These are phyloP conservation scores for Dothideomycetidae sp. DNA, from an alignment of 2,329 filamentous ascomycete genomes.

Conservation along the genomic window DNA sequence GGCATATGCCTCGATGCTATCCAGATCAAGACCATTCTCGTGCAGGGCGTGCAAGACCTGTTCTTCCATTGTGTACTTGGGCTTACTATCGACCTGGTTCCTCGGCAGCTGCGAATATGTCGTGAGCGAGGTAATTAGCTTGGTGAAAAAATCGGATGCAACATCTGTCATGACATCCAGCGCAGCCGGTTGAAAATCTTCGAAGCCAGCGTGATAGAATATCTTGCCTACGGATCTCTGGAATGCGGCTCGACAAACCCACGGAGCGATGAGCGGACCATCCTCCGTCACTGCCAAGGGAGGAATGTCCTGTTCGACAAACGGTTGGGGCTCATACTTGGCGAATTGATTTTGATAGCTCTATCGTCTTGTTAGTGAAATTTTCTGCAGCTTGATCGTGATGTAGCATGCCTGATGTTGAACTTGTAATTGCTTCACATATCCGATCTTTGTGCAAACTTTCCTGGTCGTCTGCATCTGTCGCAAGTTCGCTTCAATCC, in stretches of 20 bases:
- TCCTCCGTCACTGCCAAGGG: conserved; percentile 83
- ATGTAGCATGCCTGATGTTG: conserved; percentile 65
- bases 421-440: conserved; percentile 99
- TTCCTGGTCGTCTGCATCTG: conserved; percentile 97
- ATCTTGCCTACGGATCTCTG: conserved; percentile 88
- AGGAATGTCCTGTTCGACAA: conserved; percentile 72
- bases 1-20: conserved; percentile 69
- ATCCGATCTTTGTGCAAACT: conserved; percentile 86
- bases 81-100: conserved; percentile 35
- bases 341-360: conserved; percentile 97
- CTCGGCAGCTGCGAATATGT: conserved; percentile 65
- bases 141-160: conserved; percentile 77
- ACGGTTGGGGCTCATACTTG: conserved; percentile 84
- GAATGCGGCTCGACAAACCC: conserved; percentile 67
- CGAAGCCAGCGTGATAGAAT: conserved; percentile 91
- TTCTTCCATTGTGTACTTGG: conserved; percentile 69
- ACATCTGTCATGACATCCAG: conserved; percentile 82
- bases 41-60: conserved; percentile 72
- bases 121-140: conserved; percentile 65
- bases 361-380: conserved; percentile 29
- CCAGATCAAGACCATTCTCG: conserved; percentile 71
- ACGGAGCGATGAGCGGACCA: conserved; percentile 72
- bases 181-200: conserved; percentile 91
- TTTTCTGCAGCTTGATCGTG: not conserved
- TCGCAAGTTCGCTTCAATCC: conserved; percentile 78